A percentile compares a stretch with the other conserved stretches of the same genome.
Evolutionary conservation across 306 rosid species (phyloP).

Genomic region (Lathyrus oleraceus): DNA sequence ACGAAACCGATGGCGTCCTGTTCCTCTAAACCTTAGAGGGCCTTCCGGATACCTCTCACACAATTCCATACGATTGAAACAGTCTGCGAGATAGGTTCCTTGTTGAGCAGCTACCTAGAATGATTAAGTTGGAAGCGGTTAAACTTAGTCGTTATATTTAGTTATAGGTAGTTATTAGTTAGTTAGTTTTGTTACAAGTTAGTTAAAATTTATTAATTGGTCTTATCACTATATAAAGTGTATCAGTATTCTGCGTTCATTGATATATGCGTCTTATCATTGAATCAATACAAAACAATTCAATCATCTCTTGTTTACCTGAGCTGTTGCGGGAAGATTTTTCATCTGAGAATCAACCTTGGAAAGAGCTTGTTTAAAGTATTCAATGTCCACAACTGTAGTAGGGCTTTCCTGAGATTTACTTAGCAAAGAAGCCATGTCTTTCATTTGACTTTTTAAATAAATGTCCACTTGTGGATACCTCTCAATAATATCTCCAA

Average conservation of each 20-base stretch:
- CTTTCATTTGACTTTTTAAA: conserved; percentile 67
- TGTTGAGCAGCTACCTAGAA: conserved; percentile 91
- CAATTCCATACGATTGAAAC: conserved; percentile 83
- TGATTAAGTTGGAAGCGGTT: conserved; percentile 12
- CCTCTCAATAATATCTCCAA: conserved; percentile 82
- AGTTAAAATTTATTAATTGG: too few relatives aligned
- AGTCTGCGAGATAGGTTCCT: conserved; percentile 81
- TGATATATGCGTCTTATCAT: too few relatives aligned
- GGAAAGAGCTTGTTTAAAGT: conserved; percentile 74
- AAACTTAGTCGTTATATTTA: too few relatives aligned
- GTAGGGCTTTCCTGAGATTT: conserved; percentile 46
- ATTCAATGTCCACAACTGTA: conserved; percentile 67
- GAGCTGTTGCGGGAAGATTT: conserved; percentile 91
- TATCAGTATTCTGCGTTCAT: too few relatives aligned
- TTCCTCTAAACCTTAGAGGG: conserved; percentile 84
- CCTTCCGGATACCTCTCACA: conserved; percentile 87
- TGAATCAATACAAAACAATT: too few relatives aligned
- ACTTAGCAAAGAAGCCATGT: conserved; percentile 58
- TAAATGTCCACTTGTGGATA: conserved; percentile 93
- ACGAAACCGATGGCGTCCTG: conserved; percentile 87
- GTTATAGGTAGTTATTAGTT: too few relatives aligned
- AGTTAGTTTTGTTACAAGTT: too few relatives aligned
- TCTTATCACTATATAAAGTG: too few relatives aligned
- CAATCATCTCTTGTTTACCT: conserved; percentile 47
- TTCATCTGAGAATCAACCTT: conserved; percentile 95